Conservation (phyloP, 257 asterid genomes). For the Solanum infundibuliforme region DNA sequence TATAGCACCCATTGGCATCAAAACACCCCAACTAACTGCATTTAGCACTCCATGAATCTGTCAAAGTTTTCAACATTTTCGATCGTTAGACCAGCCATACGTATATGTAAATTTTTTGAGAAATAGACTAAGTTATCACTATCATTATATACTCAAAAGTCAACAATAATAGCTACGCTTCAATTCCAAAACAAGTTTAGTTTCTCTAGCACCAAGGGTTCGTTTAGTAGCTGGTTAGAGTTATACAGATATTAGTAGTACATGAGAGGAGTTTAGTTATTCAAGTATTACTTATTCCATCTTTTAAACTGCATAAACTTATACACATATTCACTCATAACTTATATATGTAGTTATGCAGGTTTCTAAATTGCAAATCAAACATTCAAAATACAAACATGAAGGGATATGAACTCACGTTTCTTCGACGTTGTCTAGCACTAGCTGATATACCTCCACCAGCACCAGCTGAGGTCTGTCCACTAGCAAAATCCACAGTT, state of each 20-base stretch:
- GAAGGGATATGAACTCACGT: background rate
- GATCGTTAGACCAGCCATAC: background rate
- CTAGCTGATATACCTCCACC: background rate
- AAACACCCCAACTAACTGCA: constrained; percentile 19
- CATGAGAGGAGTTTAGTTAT: no score
- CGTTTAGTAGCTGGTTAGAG: background rate
- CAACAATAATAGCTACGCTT: background rate
- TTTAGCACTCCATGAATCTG: constrained; percentile 17
- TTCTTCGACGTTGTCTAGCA: background rate
- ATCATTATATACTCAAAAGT: background rate
- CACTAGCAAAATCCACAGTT: background rate
- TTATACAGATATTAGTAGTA: no score
- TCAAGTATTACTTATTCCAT: background rate
- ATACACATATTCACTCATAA: background rate
- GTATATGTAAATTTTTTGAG: background rate
- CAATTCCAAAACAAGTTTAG: background rate
- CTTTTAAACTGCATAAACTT: no score
- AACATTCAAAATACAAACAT: background rate
- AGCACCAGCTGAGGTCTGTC: background rate
- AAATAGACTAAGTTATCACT: background rate
- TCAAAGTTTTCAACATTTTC: background rate
- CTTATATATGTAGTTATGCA: background rate
- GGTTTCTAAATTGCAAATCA: background rate
- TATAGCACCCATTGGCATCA: constrained; percentile 15
- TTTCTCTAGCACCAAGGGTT: background rate